phyloP scores from a whole-genome alignment of 768 basidiomycete genomes.

The Solioccasus polychromus region DNA sequence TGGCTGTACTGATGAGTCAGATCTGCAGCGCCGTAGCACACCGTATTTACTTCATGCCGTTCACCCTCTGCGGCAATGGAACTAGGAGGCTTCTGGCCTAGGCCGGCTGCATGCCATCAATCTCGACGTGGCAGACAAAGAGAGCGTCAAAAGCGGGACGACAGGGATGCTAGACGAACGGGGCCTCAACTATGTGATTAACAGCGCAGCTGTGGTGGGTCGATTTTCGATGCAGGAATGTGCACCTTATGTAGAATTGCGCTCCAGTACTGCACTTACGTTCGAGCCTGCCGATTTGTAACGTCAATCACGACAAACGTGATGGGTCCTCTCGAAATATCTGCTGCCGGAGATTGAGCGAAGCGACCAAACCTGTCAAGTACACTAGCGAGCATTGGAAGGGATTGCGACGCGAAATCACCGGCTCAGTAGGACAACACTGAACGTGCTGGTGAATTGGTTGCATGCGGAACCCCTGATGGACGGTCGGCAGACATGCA shows the following conservation, averaged over 20 bases:
- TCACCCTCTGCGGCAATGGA: too few species aligned
- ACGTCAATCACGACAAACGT: slow-evolving; percentile 27
- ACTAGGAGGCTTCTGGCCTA: slow-evolving; percentile 3
- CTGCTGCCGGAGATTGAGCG: slow-evolving; percentile 32
- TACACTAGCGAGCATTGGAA: slow-evolving; percentile 30
- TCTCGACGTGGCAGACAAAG: slow-evolving; percentile 26
- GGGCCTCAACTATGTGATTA: slow-evolving; percentile 36
- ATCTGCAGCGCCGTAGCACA: too few species aligned
- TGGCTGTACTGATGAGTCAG: too few species aligned
- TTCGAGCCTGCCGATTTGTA: slow-evolving; percentile 15
- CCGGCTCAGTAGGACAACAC: slow-evolving; percentile 4
- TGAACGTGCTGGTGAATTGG: slow-evolving; percentile 2
- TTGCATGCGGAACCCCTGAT: slow-evolving; percentile 5
- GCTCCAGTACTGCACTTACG: slow-evolving; percentile 19
- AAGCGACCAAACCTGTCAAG: slow-evolving; percentile 29
- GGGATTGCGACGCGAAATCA: neutral
- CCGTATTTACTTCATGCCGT: too few species aligned
- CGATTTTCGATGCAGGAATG: too few species aligned
- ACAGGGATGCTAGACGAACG: slow-evolving; percentile 21
- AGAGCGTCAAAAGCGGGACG: slow-evolving; percentile 23
- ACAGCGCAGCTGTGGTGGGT: slow-evolving; percentile 36
- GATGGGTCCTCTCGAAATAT: slow-evolving; percentile 30
- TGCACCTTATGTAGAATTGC: slow-evolving; percentile 20
- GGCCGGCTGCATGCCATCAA: slow-evolving; percentile 30
- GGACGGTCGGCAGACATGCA: slow-evolving; percentile 1